A percentile compares a stretch with the other conserved stretches of the same genome.
Conservation (phyloP, 805 yeast species). For the Candida coleopterorum region DNA sequence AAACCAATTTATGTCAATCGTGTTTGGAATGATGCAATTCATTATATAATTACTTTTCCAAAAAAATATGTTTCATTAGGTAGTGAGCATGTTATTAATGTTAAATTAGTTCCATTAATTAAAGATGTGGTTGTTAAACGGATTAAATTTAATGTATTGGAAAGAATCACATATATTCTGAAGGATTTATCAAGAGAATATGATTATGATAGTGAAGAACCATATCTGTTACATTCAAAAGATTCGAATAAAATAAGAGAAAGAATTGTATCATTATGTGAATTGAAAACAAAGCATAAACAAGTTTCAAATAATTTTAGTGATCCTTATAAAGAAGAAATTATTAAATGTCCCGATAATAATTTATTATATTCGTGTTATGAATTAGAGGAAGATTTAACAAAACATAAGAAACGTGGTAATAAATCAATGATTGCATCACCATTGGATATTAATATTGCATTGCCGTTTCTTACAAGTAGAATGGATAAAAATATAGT, state of each 20-base stretch:
- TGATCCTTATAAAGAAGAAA: constrained; percentile 54
- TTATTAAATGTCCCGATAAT: constrained; percentile 53
- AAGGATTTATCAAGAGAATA: constrained; percentile 41
- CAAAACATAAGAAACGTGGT: constrained; percentile 3
- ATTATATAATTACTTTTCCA: constrained; percentile 69
- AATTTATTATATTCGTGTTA: constrained; percentile 58
- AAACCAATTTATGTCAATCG: constrained; percentile 75
- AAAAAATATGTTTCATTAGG: constrained; percentile 64
- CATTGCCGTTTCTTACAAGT: constrained; percentile 41
- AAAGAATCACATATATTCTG: constrained; percentile 59
- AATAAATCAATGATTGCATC: constrained; percentile 32
- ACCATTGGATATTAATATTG: constrained; percentile 40
- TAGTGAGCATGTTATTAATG: constrained; percentile 52
- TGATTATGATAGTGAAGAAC: constrained; percentile 38
- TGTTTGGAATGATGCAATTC: constrained; percentile 67
- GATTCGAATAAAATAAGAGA: constrained; percentile 35
- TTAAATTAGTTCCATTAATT: constrained; percentile 62
- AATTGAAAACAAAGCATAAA: constrained; percentile 52
- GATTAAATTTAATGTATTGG: constrained; percentile 61
- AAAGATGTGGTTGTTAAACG: constrained; percentile 61
- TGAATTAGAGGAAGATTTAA: constrained; percentile 21
- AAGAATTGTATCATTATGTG: constrained; percentile 54
- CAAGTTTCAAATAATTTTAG: constrained; percentile 23
- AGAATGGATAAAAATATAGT: constrained; percentile 26
- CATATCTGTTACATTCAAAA: constrained; percentile 15